Evolutionary conservation across 106 monocot species (phyloP), one percentile per base, ranked within the genome.

Genomic region (Dactylorhiza incarnata): DNA sequence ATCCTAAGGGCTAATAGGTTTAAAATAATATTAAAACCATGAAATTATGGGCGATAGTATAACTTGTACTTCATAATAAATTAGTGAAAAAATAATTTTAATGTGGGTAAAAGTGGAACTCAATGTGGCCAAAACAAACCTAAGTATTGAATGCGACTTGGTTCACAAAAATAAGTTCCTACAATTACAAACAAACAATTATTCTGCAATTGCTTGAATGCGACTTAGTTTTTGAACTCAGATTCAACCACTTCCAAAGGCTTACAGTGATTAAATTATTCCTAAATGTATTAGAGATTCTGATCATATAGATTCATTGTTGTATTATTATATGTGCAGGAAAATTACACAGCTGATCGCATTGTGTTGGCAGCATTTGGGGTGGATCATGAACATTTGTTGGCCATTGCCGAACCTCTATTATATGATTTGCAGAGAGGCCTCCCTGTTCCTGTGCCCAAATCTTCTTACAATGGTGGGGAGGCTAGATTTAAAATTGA

Each of bases 291-390:
- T 58, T 3, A 7, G 19, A 58, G 16, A 58, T n/a, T 58, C 58
- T 22, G 19, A 22, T 58, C 22, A 58, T 58, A 17, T 49, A 8
- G 43, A 9, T 69, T 19, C 23, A 56, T 26, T 58, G 25, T 45
- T 49, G 9, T 7, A 43, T 37, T 77, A 48, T 67, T 54, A 78
- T 71, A 74, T 68, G 78, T 56, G 56, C 83, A 95, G 92, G 92
- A 95, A 71, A 91, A 95, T 76, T 92, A 85, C 77, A 88, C 91
- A 71, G 87, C 95, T 51, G 82, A 87, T 83, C 87, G 87, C 48
- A 80, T 90, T 37, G 92, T 95, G 74, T 66, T 92, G 76, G 84
- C 87, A 45, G 95, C 87, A 73, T 92, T 77, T 72, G 95, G 95
- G 3, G 65, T 95, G 50, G 88, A 95, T 72, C 95, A 95, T 77